Evolutionary conservation across 352 stramenopile genomes (phyloP).

Genomic region (Globisporangium barbulae): DNA sequence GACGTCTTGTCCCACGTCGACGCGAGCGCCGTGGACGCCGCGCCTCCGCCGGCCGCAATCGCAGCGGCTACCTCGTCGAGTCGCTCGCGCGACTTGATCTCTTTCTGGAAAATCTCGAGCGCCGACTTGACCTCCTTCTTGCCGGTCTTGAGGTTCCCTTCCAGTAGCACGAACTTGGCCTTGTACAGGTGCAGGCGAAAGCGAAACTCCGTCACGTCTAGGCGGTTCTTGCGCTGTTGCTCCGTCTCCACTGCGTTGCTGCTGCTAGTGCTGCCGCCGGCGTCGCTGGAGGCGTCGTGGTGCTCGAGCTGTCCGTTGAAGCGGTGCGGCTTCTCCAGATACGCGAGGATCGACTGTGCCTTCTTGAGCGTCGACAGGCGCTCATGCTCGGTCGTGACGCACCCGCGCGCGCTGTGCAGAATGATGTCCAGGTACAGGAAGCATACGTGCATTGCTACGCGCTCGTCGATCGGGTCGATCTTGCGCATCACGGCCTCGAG

Average conservation of each 20-base stretch:
- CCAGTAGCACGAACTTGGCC: constrained; percentile 87
- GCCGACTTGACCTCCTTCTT: constrained; percentile 93
- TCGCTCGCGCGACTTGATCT: constrained; percentile 67
- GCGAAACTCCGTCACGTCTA: constrained; percentile 83
- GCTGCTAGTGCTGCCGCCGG: constrained; percentile 23
- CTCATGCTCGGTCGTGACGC: constrained; percentile 77
- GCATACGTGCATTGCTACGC: constrained; percentile 91
- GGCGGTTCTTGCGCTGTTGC: constrained; percentile 53
- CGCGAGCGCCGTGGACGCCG: constrained; percentile 12
- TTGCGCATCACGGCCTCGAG: constrained; percentile 87
- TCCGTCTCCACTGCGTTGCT: constrained; percentile 38
- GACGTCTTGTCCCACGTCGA: constrained; percentile 61
- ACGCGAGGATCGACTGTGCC: constrained; percentile 82
- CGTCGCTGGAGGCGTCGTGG: constrained; percentile 32
- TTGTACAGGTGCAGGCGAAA: constrained; percentile 92
- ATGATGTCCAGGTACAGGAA: constrained; percentile 93
- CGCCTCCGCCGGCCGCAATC: not conserved
- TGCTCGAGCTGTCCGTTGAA: constrained; percentile 79
- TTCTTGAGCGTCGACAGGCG: constrained; percentile 73
- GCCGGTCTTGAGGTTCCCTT: constrained; percentile 84
- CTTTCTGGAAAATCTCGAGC: constrained; percentile 92
- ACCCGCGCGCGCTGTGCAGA: constrained; percentile 83
- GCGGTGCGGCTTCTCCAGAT: constrained; percentile 88
- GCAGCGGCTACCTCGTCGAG: constrained; percentile 20
- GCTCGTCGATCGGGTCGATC: constrained; percentile 90